Conservation (phyloP, 2,329 filamentous ascomycete species). For the Elsinoe perseae region DNA sequence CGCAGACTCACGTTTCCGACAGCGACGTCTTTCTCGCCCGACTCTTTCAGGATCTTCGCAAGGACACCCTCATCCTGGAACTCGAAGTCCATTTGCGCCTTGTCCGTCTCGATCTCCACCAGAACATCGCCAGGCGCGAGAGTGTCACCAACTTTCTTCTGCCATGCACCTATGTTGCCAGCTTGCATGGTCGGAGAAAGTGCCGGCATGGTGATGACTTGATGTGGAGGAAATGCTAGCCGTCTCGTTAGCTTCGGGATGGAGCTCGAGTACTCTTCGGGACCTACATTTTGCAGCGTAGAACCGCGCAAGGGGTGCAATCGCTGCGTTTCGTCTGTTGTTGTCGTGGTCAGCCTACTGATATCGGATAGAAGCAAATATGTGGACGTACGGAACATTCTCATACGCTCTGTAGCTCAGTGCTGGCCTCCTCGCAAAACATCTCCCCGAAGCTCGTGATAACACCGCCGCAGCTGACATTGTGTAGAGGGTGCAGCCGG, state of each 20-base stretch:
- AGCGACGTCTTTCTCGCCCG: conserved; percentile 85
- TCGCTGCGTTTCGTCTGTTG: conserved; percentile 41
- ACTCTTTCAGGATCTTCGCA: conserved; percentile 87
- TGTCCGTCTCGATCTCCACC: conserved; percentile 91
- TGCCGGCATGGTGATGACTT: conserved; percentile 94
- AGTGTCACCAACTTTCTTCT: conserved; percentile 89
- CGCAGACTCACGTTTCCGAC: conserved; percentile 76
- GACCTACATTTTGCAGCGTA: conserved; percentile 61
- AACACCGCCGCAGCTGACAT: conserved; percentile 49
- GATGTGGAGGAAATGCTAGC: conserved; percentile 88
- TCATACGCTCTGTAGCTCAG: conserved; percentile 28
- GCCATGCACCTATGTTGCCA: conserved; percentile 94
- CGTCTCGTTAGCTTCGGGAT: conserved; percentile 8
- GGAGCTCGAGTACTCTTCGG: conserved; percentile 22
- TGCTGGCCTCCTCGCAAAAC: conserved; percentile 31
- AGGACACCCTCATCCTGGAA: conserved; percentile 97
- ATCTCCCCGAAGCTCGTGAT: conserved; percentile 38
- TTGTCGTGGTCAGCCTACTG: conserved; percentile 14
- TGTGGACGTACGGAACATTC: conserved; percentile 29
- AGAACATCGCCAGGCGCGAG: conserved; percentile 89
- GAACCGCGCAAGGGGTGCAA: conserved; percentile 56
- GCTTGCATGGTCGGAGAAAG: conserved; percentile 96
- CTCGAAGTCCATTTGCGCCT: conserved; percentile 99
- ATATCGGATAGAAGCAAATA: too few species aligned
- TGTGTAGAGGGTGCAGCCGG: conserved; percentile 24